Conservation (phyloP, 108 stramenopile species). For the Cyclostephanos invisitatus region DNA sequence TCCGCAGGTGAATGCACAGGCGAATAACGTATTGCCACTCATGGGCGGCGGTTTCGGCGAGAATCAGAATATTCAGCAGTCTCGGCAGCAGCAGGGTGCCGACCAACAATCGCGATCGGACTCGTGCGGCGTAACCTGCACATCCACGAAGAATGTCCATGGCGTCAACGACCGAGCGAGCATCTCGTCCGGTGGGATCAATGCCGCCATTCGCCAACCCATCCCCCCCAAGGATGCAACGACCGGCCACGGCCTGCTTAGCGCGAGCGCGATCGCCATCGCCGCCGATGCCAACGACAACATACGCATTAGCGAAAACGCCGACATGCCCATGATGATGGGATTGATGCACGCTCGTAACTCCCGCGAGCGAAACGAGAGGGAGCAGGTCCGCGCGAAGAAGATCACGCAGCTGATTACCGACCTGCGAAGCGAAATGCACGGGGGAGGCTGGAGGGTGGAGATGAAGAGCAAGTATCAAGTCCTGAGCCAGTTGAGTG, state of each 20-base stretch:
- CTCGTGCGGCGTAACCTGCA: no score
- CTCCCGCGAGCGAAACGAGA: constrained; percentile 57
- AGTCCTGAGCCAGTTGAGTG: constrained; percentile 64
- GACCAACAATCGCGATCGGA: background rate
- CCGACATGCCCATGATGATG: constrained; percentile 11
- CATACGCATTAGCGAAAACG: background rate
- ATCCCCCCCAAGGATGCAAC: background rate
- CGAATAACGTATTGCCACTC: constrained; percentile 42
- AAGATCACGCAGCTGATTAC: constrained; percentile 81
- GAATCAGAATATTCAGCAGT: constrained; percentile 20
- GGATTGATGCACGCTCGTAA: background rate
- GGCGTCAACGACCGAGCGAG: background rate
- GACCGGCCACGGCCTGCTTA: background rate
- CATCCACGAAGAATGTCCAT: background rate
- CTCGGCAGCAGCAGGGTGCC: constrained; percentile 17
- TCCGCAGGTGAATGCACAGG: constrained; percentile 60
- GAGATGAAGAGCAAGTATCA: constrained; percentile 85
- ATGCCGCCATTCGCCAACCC: background rate
- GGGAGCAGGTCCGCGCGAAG: constrained; percentile 77
- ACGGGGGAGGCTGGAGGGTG: constrained; percentile 75
- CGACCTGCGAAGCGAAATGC: constrained; percentile 67
- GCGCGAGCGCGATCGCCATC: background rate
- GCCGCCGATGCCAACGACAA: background rate
- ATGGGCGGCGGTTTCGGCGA: background rate
- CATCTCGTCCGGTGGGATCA: background rate